A percentile compares a stretch with the other conserved stretches of the same genome.
Evolutionary conservation across 108 stramenopile genomes (phyloP).

Genomic region (Fragilariopsis cylindrus): DNA sequence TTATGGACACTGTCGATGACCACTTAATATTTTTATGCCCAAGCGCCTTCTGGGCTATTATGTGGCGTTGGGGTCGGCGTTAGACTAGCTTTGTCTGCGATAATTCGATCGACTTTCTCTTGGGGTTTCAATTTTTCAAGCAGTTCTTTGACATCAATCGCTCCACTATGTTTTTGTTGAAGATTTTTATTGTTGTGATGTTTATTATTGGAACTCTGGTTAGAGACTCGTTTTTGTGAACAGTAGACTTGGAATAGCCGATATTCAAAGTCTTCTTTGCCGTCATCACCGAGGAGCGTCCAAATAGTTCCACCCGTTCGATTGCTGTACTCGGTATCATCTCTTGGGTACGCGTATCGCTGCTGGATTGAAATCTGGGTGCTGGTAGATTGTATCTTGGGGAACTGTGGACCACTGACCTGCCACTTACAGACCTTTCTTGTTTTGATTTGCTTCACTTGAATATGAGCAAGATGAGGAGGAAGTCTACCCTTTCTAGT

Average conservation of each 20-base stretch:
- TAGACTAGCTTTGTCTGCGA: too few species aligned
- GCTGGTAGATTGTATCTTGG: conserved; percentile 33
- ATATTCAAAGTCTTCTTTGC: conserved; percentile 56
- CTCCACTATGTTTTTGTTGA: too few species aligned
- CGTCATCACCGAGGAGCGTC: conserved; percentile 51
- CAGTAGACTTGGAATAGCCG: conserved; percentile 76
- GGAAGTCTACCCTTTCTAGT: conserved; percentile 44
- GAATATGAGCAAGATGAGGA: conserved; percentile 34
- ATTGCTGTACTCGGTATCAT: conserved; percentile 47
- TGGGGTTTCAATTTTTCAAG: too few species aligned
- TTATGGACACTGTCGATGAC: too few species aligned
- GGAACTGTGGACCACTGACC: conserved; percentile 67
- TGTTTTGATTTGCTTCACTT: conserved; percentile 29
- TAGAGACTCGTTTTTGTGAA: conserved; percentile 58
- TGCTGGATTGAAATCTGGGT: conserved; percentile 49
- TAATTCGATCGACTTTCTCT: too few species aligned
- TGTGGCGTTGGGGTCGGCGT: too few species aligned
- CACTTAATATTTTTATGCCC: too few species aligned
- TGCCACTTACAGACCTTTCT: conserved; percentile 55
- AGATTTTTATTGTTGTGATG: too few species aligned
- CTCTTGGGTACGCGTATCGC: conserved; percentile 78
- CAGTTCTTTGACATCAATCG: too few species aligned
- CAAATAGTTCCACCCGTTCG: conserved; percentile 64
- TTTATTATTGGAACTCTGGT: not conserved
- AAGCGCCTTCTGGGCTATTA: too few species aligned